Evolutionary conservation across 2,329 filamentous ascomycete genomes (phyloP), one percentile per base, ranked within the genome.

Genomic region (Calonectria ilicicola): DNA sequence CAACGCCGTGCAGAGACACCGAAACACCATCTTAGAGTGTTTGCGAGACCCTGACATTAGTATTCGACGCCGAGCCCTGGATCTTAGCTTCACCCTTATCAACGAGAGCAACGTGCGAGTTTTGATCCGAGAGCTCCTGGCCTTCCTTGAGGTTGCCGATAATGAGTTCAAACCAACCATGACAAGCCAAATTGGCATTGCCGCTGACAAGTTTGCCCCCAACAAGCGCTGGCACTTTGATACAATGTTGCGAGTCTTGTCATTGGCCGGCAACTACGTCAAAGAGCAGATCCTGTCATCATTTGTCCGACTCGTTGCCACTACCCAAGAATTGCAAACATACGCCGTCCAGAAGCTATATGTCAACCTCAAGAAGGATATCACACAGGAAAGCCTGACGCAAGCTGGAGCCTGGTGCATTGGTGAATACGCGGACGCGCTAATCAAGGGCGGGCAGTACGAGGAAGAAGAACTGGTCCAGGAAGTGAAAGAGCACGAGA

Each of bases 201-300:
- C 97, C 14, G 97, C 97, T 8, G 97, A 99, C 84, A 93, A 96
- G 76, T 99, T 95, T 84, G 94, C 97, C 2, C 97, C 97, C 1
- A 98, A 97, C 86, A 98, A 98, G 86, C 90, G 97, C 82, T 99
- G 97, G 97, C 97, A 99, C 82, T 93, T 98, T 78, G 97, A 99
- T 81, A 99, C 97, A 2, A 98, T 99, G 93, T 88, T 99, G 67
- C 91, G 97, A 26, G 95, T 99, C 27, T 85, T 99, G 78, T 98
- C 96, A 71, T 88, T 99, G 76, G 97, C 97, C 65, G 97, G 97
- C 58, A 98, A 97, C 84, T 98, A 97, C 80, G 96, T 99, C 77
- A 98, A 98, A 84, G 97, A 99, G 83, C 97, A 97, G 79, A 99
- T 99, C 72, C 85, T 99, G 70, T 98, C 97, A 0, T 98, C 97